Evolutionary conservation across 768 basidiomycete species (phyloP).

Genomic region (Hygrocybe punicea): DNA sequence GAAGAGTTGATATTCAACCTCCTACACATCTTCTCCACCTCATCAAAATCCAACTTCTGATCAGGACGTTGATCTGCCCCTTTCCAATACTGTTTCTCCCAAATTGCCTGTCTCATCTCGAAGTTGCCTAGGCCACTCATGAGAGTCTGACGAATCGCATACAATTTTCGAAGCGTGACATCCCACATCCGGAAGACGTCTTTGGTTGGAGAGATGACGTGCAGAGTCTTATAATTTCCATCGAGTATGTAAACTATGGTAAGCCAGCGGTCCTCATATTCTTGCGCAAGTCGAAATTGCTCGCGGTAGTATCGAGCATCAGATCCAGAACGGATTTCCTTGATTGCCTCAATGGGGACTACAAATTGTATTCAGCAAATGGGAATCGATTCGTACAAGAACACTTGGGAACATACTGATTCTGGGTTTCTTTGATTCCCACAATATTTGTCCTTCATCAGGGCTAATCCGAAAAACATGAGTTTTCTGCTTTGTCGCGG

Average conservation of each 20-base stretch:
- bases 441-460: slow-evolving; percentile 77
- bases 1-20: slow-evolving; percentile 64
- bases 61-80: slow-evolving; percentile 61
- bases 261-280: slow-evolving; percentile 77
- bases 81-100: slow-evolving; percentile 87
- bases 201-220: slow-evolving; percentile 70
- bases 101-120: slow-evolving; percentile 68
- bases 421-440: slow-evolving; percentile 67
- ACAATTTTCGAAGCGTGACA: slow-evolving; percentile 60
- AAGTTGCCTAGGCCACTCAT: slow-evolving; percentile 71
- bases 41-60: slow-evolving; percentile 62
- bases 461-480: slow-evolving; percentile 70
- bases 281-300: slow-evolving; percentile 64
- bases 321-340: slow-evolving; percentile 77
- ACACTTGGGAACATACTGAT: slow-evolving; percentile 56
- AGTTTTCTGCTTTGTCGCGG: slow-evolving; percentile 70
- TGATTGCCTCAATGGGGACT: slow-evolving; percentile 89
- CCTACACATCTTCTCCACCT: slow-evolving; percentile 68
- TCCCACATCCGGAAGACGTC: slow-evolving; percentile 55
- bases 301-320: slow-evolving; percentile 75
- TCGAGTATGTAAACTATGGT: slow-evolving; percentile 82
- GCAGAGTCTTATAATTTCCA: slow-evolving; percentile 78
- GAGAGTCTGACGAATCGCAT: slow-evolving; percentile 66
- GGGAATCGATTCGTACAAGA: background rate
- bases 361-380: background rate